Evolutionary conservation across 2,329 filamentous ascomycete species (phyloP), one percentile per base, ranked within the genome.

Genomic region (Monosporascus sp.): DNA sequence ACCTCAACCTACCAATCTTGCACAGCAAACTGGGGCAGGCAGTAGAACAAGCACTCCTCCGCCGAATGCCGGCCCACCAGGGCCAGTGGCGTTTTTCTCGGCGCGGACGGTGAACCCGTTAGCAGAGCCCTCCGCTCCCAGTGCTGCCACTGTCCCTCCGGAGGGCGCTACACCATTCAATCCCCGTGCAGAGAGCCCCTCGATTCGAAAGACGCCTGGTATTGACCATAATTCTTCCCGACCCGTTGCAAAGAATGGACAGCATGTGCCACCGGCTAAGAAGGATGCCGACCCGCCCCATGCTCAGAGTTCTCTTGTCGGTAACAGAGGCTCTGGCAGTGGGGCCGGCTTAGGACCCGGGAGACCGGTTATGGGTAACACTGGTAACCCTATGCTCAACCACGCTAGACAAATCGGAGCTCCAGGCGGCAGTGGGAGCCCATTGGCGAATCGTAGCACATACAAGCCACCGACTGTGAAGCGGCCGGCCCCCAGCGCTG

Each of bases 171-270:
- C 82, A 14, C 74, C 78, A 24, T 93, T 92, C 68, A 87, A 92
- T 61, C 88, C 87, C 3, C 85, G 85, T 54, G 79, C 84, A 6
- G 87, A 92, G 63, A 90, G 86, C 56, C 91, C 92, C 0, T 94
- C 91, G 0, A 91, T 96, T 65, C 84, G 90, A 56, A 92, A 93
- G 67, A 97, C 93, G 0, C 88, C 88, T 0, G 92, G 92, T 2
- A 81, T 97, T 40, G 91, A 97, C 64, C 90, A 95, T 65, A 84
- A 74, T 22, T 86, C 83, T 50, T 92, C 88, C 5, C 86, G 87
- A 50, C 90, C 91, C 0, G 73, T 96, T 2, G 80, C 79, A 4
- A 81, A 79, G 57, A 78, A 75, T 46, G 72, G 77, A 0, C 75
- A 80, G 57, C 80, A 85, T 54, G 73, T 83, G 0, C 67, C 77